A percentile compares a stretch with the other conserved stretches of the same genome.
Conservation (phyloP, 2,329 filamentous ascomycete genomes). For the Arthroderma sp. region DNA sequence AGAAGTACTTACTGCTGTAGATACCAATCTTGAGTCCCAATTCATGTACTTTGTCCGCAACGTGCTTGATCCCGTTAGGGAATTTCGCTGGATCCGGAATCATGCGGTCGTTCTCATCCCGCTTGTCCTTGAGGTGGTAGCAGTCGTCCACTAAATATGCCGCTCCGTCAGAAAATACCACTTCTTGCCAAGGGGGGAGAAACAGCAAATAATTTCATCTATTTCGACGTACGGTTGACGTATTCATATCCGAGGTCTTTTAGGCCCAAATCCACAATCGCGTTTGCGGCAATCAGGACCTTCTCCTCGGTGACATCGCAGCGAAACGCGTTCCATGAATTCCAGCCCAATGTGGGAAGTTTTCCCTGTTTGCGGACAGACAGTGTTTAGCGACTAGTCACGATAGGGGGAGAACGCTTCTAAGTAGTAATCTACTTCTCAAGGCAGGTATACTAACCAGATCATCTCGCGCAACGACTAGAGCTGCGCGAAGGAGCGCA, state of each 20-base stretch:
- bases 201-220: conserved; percentile 19
- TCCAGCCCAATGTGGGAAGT: conserved; percentile 32
- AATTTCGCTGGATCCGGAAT: conserved; percentile 36
- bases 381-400: too few species aligned
- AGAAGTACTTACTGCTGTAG: conserved; percentile 25
- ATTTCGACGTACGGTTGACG: conserved; percentile 21
- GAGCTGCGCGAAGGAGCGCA: too few species aligned
- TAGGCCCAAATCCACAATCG: conserved; percentile 15
- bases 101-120: conserved; percentile 14
- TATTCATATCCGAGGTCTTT: conserved; percentile 19
- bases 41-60: conserved; percentile 39
- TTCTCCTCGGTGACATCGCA: conserved; percentile 4
- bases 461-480: too few species aligned
- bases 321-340: conserved; percentile 6
- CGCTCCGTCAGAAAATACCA: conserved; percentile 3
- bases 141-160: background rate
- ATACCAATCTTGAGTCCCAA: conserved; percentile 47
- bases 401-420: too few species aligned
- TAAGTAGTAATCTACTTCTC: too few species aligned
- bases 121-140: conserved; percentile 6
- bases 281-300: background rate
- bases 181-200: conserved; percentile 10
- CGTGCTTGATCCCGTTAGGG: conserved; percentile 40
- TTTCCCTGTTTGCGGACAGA: background rate
- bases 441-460: too few species aligned